These are phyloP conservation scores for Skeletonema menzelii DNA, from an alignment of 108 stramenopile species.

Conservation along the genomic window DNA sequence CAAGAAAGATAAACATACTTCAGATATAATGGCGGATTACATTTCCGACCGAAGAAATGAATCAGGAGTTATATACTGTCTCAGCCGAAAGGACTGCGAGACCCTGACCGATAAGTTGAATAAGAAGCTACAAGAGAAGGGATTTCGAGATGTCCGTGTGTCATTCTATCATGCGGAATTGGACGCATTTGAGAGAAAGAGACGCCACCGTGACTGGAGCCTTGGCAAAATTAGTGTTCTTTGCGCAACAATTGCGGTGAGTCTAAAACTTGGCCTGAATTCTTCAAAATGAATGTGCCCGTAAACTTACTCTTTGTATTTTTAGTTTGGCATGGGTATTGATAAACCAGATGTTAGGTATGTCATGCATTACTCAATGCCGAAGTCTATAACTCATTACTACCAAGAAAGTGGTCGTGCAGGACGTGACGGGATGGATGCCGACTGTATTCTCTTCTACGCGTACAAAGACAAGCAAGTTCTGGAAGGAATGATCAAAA, in stretches of 20 bases:
- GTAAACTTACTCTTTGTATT: neutral
- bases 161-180: constrained; percentile 97
- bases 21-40: constrained; percentile 80
- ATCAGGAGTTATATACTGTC: constrained; percentile 97
- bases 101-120: constrained; percentile 72
- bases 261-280: constrained; percentile 72
- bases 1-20: constrained; percentile 81
- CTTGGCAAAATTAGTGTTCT: constrained; percentile 87
- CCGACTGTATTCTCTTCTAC: constrained; percentile 81
- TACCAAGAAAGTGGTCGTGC: constrained; percentile 96
- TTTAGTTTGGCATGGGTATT: constrained; percentile 32
- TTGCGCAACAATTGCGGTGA: constrained; percentile 88
- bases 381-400: constrained; percentile 98
- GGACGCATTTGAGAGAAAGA: constrained; percentile 64
- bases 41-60: constrained; percentile 70
- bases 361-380: constrained; percentile 98
- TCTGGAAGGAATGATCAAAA: constrained; percentile 86
- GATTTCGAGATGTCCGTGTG: constrained; percentile 62
- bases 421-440: constrained; percentile 64
- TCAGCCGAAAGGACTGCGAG: constrained; percentile 96
- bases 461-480: constrained; percentile 86
- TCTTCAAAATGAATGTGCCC: neutral
- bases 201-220: constrained; percentile 91
- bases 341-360: constrained; percentile 92
- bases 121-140: constrained; percentile 57